These are phyloP conservation scores for Trichomonas tenax DNA, from an alignment of 208 protist genomes.

Conservation along the genomic window DNA sequence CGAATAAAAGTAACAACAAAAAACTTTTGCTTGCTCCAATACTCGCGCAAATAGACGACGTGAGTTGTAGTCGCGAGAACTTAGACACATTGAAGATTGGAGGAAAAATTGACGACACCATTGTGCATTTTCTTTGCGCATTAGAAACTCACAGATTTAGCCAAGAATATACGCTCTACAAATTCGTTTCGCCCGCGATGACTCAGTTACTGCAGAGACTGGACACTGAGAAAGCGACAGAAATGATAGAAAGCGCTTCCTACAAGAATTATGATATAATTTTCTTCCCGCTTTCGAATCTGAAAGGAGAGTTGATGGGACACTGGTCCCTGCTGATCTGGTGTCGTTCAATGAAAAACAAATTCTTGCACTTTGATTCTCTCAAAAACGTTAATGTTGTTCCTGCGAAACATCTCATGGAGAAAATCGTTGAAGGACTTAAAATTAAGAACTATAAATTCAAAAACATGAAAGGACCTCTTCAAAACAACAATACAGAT, in stretches of 20 bases:
- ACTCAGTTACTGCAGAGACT: background rate
- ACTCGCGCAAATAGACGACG: background rate
- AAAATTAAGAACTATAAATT: background rate
- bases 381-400: background rate
- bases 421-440: background rate
- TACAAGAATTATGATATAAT: background rate
- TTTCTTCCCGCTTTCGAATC: background rate
- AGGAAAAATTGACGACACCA: background rate
- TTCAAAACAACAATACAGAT: background rate
- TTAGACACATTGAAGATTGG: background rate
- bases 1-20: too few species aligned
- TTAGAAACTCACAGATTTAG: background rate
- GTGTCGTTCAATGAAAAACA: background rate
- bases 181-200: background rate
- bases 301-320: background rate
- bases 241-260: background rate
- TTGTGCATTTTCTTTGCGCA: background rate
- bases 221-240: background rate
- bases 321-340: background rate
- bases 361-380: background rate
- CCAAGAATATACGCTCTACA: background rate
- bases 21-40: too few species aligned
- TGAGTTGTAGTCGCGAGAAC: background rate
- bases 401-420: background rate
- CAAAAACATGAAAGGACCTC: background rate